Evolutionary conservation across 768 basidiomycete genomes (phyloP).

Genomic region (Mrakia gelida): DNA sequence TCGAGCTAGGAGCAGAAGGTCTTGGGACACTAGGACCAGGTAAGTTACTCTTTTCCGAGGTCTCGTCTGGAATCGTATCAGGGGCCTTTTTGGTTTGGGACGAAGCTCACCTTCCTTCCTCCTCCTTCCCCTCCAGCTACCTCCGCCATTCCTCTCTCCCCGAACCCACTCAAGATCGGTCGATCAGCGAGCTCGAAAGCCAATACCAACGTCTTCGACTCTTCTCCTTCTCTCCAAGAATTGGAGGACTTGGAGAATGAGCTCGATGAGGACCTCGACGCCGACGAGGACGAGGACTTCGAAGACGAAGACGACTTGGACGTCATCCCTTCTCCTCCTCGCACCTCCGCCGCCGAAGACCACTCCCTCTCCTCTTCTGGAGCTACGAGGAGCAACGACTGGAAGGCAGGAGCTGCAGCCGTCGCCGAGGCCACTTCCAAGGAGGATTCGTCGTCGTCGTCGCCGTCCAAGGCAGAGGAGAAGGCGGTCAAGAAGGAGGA

Average conservation of each 20-base stretch:
- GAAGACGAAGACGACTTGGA: constrained; percentile 35
- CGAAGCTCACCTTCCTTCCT: background rate
- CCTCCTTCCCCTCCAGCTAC: constrained; percentile 54
- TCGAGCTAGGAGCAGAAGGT: constrained; percentile 81
- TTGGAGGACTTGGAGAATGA: too few species aligned
- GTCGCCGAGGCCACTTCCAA: constrained; percentile 26
- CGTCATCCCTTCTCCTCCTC: background rate
- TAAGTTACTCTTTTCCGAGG: constrained; percentile 16
- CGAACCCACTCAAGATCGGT: constrained; percentile 70
- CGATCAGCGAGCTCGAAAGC: constrained; percentile 35
- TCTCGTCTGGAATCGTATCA: background rate
- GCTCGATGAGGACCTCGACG: constrained; percentile 37
- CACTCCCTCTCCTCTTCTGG: constrained; percentile 42
- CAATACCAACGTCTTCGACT: background rate
- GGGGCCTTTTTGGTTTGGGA: background rate
- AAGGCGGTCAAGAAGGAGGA: background rate
- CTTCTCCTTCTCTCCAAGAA: too few species aligned
- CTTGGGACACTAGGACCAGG: constrained; percentile 69
- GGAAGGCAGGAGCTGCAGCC: constrained; percentile 13
- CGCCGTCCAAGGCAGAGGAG: background rate
- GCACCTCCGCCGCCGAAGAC: background rate
- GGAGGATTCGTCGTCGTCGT: constrained; percentile 18
- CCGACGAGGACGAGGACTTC: constrained; percentile 55
- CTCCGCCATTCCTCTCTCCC: constrained; percentile 60
- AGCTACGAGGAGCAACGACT: constrained; percentile 32